phyloP scores from a whole-genome alignment of 345 rosid species.

The Dovyalis caffra region DNA sequence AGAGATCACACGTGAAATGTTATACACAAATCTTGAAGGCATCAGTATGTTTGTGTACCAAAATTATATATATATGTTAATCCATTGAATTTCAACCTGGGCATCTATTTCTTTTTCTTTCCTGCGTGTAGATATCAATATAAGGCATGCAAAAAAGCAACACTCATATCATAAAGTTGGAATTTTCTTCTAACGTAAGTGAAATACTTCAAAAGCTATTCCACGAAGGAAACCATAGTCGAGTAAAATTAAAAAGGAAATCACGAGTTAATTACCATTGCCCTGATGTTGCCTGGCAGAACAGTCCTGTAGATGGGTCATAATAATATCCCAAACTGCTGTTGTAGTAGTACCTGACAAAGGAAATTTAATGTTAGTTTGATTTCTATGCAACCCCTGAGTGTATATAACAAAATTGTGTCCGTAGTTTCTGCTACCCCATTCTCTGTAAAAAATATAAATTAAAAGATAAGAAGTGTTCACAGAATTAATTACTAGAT shows the following conservation, averaged over 20 bases:
- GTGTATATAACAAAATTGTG: not conserved
- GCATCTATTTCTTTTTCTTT: not conserved
- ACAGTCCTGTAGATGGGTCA: slow-evolving; percentile 77
- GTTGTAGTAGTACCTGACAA: slow-evolving; percentile 85
- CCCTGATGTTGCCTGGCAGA: slow-evolving; percentile 78
- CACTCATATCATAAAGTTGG: not conserved
- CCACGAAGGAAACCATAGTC: not conserved
- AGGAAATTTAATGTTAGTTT: not conserved
- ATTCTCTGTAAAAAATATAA: not conserved
- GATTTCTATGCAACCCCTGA: not conserved
- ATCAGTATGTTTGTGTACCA: too few relatives aligned
- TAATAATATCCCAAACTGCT: slow-evolving; percentile 87
- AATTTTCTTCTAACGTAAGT: not conserved
- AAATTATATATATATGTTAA: too few relatives aligned
- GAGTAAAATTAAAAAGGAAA: not conserved
- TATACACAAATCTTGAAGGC: too few relatives aligned
- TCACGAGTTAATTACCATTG: slow-evolving; percentile 56
- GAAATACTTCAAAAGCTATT: slow-evolving; percentile 7
- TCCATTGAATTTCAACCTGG: too few relatives aligned
- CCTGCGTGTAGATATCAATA: not conserved
- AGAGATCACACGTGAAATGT: too few relatives aligned
- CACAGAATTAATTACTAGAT: not conserved
- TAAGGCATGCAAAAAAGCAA: not conserved
- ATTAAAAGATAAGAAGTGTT: not conserved
- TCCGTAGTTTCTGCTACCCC: not conserved